A percentile compares a stretch with the other conserved stretches of the same genome.
Conservation (phyloP, 1,139 yeast species). For the Pichia sorboxylosa region DNA sequence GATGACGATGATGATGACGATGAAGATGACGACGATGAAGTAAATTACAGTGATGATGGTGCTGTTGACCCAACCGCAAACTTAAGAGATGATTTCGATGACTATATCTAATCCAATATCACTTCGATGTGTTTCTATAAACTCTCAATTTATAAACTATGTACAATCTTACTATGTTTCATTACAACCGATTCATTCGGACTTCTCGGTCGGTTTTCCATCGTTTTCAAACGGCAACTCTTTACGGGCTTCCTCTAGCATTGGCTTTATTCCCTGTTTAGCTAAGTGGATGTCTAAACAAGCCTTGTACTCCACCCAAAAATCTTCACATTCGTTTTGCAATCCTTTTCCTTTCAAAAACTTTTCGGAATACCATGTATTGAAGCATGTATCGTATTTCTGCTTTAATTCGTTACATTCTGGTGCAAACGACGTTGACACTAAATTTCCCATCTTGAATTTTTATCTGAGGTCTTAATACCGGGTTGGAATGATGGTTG, state of each 20-base stretch:
- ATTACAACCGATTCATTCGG: not conserved
- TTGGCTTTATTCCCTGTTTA: slow-evolving; percentile 64
- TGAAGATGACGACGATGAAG: slow-evolving; percentile 12
- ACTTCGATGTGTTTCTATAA: no score
- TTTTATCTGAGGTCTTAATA: no score
- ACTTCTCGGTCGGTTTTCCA: slow-evolving; percentile 25
- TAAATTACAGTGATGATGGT: slow-evolving; percentile 3
- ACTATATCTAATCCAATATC: slow-evolving; percentile 13
- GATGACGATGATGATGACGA: slow-evolving; percentile 38
- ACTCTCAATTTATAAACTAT: no score
- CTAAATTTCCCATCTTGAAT: slow-evolving; percentile 57
- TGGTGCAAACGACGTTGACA: slow-evolving; percentile 94
- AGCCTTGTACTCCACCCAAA: slow-evolving; percentile 77
- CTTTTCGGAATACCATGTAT: slow-evolving; percentile 90
- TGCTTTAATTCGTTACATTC: slow-evolving; percentile 85
- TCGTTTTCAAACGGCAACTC: slow-evolving; percentile 81
- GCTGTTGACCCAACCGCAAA: slow-evolving; percentile 8
- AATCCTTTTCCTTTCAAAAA: slow-evolving; percentile 55
- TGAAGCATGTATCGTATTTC: slow-evolving; percentile 85
- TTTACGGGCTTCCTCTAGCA: slow-evolving; percentile 80
- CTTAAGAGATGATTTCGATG: slow-evolving; percentile 20
- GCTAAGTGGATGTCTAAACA: slow-evolving; percentile 72
- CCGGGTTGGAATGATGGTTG: no score
- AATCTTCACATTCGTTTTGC: slow-evolving; percentile 79
- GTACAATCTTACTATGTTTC: no score